Conservation (phyloP, 192 early-diverging fungal species). For the Radiomyces spectabilis region DNA sequence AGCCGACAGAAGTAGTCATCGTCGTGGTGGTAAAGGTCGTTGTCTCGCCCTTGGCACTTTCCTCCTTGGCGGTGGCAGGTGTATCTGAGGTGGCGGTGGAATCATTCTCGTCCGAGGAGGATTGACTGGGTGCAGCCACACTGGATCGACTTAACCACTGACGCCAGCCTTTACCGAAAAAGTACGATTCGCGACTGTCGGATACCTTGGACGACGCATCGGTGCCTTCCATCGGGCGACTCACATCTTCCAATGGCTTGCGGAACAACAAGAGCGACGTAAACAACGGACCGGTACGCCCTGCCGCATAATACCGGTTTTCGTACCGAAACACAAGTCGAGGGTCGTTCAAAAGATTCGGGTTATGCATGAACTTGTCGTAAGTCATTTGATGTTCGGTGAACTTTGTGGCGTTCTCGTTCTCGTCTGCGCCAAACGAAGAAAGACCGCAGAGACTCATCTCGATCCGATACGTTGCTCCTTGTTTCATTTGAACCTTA, state of each 20-base stretch:
- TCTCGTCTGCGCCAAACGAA: slow-evolving; percentile 32
- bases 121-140: slow-evolving; percentile 8
- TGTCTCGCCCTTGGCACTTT: slow-evolving; percentile 1
- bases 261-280: slow-evolving; percentile 48
- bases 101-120: slow-evolving; percentile 6
- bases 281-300: slow-evolving; percentile 53
- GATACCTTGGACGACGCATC: background rate
- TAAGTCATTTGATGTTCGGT: slow-evolving; percentile 40
- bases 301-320: slow-evolving; percentile 53
- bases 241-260: slow-evolving; percentile 39
- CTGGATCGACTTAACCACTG: slow-evolving; percentile 31
- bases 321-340: slow-evolving; percentile 47
- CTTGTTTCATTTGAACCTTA: slow-evolving; percentile 26
- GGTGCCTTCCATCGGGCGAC: background rate
- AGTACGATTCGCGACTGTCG: slow-evolving; percentile 26
- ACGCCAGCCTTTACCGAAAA: slow-evolving; percentile 28
- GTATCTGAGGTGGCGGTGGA: background rate
- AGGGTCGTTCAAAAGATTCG: slow-evolving; percentile 45
- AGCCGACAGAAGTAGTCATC: slow-evolving; percentile 22
- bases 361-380: slow-evolving; percentile 46
- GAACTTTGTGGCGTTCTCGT: slow-evolving; percentile 39
- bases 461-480: slow-evolving; percentile 37
- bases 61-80: background rate
- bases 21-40: slow-evolving; percentile 27
- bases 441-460: slow-evolving; percentile 50